Evolutionary conservation across 2,329 filamentous ascomycete genomes (phyloP).

Genomic region (Epicoccum nigrum): DNA sequence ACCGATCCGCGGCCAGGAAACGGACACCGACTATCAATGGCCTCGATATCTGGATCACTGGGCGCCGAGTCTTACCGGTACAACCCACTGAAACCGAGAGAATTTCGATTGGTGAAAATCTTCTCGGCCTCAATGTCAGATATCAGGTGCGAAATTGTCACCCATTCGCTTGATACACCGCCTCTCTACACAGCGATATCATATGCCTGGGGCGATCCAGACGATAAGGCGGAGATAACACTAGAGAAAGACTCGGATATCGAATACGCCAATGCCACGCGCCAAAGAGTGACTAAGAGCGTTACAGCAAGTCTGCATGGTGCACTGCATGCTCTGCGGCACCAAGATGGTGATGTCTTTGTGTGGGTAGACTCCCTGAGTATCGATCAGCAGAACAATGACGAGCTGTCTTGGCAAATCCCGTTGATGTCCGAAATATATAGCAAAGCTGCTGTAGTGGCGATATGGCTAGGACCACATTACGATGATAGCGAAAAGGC

Average conservation of each 20-base stretch:
- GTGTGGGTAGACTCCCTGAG: background rate
- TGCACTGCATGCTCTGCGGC: background rate
- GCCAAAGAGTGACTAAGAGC: background rate
- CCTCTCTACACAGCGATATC: conserved; percentile 40
- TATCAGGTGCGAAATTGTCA: background rate
- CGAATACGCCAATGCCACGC: background rate
- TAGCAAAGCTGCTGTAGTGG: background rate
- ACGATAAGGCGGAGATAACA: conserved; percentile 19
- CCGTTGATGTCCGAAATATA: conserved; percentile 1
- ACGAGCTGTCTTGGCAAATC: background rate
- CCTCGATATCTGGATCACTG: background rate
- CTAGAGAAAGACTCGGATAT: background rate
- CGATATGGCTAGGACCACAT: background rate
- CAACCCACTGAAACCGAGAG: background rate
- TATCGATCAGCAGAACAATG: background rate
- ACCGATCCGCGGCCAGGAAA: background rate
- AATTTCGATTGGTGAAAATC: background rate
- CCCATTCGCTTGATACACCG: conserved; percentile 8
- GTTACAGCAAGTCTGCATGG: background rate
- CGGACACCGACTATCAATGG: background rate
- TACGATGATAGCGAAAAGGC: background rate
- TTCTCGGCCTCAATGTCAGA: background rate
- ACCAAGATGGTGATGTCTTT: background rate
- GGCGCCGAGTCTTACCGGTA: background rate
- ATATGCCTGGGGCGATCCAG: conserved; percentile 44